phyloP scores from a whole-genome alignment of 768 basidiomycete genomes.

The Lactarius pseudohatsudake region DNA sequence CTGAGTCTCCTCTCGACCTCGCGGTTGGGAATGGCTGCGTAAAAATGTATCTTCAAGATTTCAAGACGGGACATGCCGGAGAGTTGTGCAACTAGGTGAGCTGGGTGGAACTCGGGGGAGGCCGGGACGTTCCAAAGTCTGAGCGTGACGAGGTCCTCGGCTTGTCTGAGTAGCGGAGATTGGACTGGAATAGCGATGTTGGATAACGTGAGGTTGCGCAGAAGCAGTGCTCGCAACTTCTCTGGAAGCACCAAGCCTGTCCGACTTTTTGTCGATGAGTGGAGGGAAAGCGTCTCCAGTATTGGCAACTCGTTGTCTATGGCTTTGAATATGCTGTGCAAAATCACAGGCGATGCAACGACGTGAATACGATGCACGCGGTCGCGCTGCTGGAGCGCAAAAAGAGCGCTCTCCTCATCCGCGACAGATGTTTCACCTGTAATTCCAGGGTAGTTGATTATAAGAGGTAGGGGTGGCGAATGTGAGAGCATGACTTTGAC shows the following conservation, averaged over 20 bases:
- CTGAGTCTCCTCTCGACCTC: not conserved
- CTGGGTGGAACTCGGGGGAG: not conserved
- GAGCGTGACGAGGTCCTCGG: not conserved
- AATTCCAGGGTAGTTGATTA: slow-evolving; percentile 1
- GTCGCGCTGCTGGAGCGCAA: not conserved
- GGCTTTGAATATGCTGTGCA: not conserved
- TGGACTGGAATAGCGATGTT: slow-evolving; percentile 4
- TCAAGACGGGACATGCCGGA: slow-evolving; percentile 10
- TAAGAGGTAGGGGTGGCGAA: slow-evolving; percentile 11
- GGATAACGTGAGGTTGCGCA: slow-evolving; percentile 1
- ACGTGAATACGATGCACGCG: slow-evolving; percentile 9
- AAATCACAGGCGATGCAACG: not conserved
- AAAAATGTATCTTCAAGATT: slow-evolving; percentile 2
- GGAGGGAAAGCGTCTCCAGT: not conserved
- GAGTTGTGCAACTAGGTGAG: not conserved
- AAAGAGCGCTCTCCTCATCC: not conserved
- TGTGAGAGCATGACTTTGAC: slow-evolving; percentile 6
- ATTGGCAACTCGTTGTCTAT: slow-evolving; percentile 11
- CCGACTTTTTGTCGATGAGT: not conserved
- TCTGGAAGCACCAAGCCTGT: not conserved
- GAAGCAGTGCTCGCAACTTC: not conserved
- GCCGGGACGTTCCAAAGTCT: not conserved
- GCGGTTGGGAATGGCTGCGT: not conserved
- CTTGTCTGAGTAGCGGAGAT: not conserved
- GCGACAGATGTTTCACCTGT: not conserved